Evolutionary conservation across 305 asterid species (phyloP).

Genomic region (Fraxinus nigra): DNA sequence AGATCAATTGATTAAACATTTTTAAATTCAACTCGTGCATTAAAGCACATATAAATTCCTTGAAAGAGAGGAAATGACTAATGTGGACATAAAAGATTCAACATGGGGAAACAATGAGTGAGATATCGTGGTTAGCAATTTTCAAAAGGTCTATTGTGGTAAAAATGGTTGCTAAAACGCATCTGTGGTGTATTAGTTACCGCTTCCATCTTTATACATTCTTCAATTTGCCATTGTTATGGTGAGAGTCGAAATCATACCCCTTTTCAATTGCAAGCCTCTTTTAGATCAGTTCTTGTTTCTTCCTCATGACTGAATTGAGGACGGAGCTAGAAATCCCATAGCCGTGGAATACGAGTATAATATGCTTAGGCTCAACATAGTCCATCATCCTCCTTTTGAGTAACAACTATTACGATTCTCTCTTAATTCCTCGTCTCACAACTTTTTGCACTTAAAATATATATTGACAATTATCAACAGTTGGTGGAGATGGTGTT

Average conservation of each 20-base stretch:
- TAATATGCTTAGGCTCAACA: neutral
- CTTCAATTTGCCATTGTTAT: neutral
- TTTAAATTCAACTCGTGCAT: neutral
- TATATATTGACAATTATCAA: neutral
- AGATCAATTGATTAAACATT: neutral
- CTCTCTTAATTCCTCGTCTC: neutral
- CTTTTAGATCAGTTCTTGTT: neutral
- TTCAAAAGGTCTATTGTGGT: neutral
- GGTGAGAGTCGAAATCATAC: neutral
- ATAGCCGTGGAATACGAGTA: neutral
- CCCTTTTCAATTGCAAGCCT: neutral
- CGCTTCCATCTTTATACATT: neutral
- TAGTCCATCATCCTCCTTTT: neutral
- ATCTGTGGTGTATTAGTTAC: neutral
- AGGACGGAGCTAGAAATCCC: neutral
- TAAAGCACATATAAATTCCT: neutral
- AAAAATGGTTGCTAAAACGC: neutral
- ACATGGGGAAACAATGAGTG: neutral
- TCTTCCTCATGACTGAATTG: neutral
- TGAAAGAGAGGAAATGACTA: neutral
- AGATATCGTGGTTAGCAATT: neutral
- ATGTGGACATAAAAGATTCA: neutral
- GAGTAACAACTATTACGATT: neutral
- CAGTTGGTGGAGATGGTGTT: slow-evolving; percentile 37
- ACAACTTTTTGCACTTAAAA: neutral